Base-by-base conservation (phyloP, 148 eudicot genomes). In the Vaccinium myrtillus region DNA sequence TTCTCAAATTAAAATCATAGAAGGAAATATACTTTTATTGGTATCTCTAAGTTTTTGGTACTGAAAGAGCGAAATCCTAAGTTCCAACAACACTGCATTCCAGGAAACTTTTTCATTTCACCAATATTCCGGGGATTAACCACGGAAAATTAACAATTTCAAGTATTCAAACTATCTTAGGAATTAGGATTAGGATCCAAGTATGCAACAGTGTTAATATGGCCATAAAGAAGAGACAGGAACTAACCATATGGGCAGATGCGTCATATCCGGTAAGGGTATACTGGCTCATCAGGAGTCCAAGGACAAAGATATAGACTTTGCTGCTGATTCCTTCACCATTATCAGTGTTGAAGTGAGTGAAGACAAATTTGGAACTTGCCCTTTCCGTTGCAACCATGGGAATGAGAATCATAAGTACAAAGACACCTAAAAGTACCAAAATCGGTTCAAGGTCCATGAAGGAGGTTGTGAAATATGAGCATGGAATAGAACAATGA, bases 271-370 rank as follows among this genome's bases (percentile, higher is more conserved):
- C 99, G 4, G 93, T 86, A 39, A 97, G 84, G 1, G 98, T 95
- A 85, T 97, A 97, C 86, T 97, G 98, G 90, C 98, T 97, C 99
- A 97, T 95, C 49, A 97, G 87, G 77, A 97, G 98, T 75, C 99
- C 98, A 65, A 97, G 91, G 81, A 91, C 86, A 85, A 97, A 97
- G 84, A 95, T 97, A 86, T 97, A 97, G 55, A 89, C n/a, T 87
- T 83, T 86, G 86, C 88, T 91, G 78, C 85, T 78, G 82, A 97
- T 91, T 53, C 98, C 98, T 0, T 90, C 91, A 1, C 88, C 90
- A 85, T 93, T 95, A 67, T 94, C 94, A 1, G 96, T 89, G 87
- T 97, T 97, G 91, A 97, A 97, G 84, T 92, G 90, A 75, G 99
- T 97, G 85, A 97, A 97, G 61, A 97, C 99, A 90, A 92, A 97